These are phyloP conservation scores for Mesotaenium endlicherianum DNA, from an alignment of 139 green algal genomes.

Conservation along the genomic window DNA sequence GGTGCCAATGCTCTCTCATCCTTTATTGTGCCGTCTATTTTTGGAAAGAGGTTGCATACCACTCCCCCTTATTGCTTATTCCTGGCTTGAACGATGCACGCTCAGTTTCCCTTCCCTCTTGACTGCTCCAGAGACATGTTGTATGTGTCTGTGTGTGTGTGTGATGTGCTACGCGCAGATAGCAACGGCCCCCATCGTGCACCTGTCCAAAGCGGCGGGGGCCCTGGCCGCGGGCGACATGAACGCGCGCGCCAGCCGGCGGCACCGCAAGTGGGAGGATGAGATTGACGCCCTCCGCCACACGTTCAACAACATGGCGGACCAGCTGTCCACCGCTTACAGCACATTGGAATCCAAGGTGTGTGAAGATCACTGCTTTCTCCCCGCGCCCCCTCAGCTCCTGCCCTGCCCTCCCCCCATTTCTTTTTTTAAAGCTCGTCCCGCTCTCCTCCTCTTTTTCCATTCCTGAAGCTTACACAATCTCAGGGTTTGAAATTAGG, in stretches of 20 bases:
- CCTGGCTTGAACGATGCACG: background rate
- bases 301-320: slow-evolving; percentile 41
- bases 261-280: slow-evolving; percentile 11
- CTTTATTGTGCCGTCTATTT: too few relatives aligned
- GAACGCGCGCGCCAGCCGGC: background rate
- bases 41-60: too few relatives aligned
- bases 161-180: background rate
- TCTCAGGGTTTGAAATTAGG: too few relatives aligned
- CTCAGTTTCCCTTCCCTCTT: too few relatives aligned
- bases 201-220: background rate
- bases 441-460: background rate
- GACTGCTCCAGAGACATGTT: too few relatives aligned
- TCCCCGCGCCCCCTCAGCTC: too few relatives aligned
- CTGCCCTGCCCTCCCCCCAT: background rate
- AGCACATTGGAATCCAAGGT: slow-evolving; percentile 32
- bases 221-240: slow-evolving; percentile 14
- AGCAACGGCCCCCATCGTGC: slow-evolving; percentile 11
- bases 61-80: too few relatives aligned
- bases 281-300: slow-evolving; percentile 26
- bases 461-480: too few relatives aligned
- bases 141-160: background rate
- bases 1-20: too few relatives aligned
- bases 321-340: slow-evolving; percentile 18
- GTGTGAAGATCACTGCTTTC: too few relatives aligned
- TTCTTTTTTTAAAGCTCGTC: background rate